These are phyloP conservation scores for Drechslerella stenobrocha DNA, from an alignment of 2,329 filamentous ascomycete genomes.

Conservation along the genomic window DNA sequence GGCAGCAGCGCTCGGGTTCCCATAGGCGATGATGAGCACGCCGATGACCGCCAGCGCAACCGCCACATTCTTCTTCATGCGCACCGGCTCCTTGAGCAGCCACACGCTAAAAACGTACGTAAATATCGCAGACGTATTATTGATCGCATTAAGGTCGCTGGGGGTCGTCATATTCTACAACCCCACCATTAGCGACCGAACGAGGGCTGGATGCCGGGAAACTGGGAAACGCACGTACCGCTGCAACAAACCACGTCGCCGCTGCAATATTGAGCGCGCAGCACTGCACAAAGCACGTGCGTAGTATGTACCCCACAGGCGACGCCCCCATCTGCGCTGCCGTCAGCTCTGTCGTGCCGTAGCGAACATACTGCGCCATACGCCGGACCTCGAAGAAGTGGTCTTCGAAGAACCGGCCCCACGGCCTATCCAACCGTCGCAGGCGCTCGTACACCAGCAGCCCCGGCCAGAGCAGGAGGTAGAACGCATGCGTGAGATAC, in stretches of 20 bases:
- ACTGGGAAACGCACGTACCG: constrained; percentile 11
- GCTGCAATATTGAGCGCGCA: constrained; percentile 42
- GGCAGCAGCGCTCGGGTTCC: constrained; percentile 15
- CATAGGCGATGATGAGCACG: constrained; percentile 35
- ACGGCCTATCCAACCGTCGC: constrained; percentile 23
- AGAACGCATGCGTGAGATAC: constrained; percentile 39
- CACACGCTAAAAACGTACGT: constrained; percentile 45
- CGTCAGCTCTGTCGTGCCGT: constrained; percentile 35
- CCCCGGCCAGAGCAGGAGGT: constrained; percentile 37
- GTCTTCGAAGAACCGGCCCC: constrained; percentile 39
- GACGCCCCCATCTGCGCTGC: constrained; percentile 20
- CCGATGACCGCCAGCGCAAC: constrained; percentile 30
- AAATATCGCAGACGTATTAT: constrained; percentile 46
- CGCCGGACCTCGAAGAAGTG: constrained; percentile 32
- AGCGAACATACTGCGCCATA: constrained; percentile 36
- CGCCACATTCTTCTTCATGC: constrained; percentile 35
- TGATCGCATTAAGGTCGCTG: constrained; percentile 40
- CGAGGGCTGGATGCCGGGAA: too few relatives aligned
- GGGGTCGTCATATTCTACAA: constrained; percentile 42
- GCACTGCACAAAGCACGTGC: constrained; percentile 43
- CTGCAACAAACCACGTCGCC: constrained; percentile 34
- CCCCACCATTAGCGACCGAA: background rate
- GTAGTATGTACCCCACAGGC: constrained; percentile 29
- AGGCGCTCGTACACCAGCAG: constrained; percentile 24
- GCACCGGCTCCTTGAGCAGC: constrained; percentile 44